These are phyloP conservation scores for Nigrospora osmanthi DNA, from an alignment of 2,329 filamentous ascomycete species.

Conservation along the genomic window DNA sequence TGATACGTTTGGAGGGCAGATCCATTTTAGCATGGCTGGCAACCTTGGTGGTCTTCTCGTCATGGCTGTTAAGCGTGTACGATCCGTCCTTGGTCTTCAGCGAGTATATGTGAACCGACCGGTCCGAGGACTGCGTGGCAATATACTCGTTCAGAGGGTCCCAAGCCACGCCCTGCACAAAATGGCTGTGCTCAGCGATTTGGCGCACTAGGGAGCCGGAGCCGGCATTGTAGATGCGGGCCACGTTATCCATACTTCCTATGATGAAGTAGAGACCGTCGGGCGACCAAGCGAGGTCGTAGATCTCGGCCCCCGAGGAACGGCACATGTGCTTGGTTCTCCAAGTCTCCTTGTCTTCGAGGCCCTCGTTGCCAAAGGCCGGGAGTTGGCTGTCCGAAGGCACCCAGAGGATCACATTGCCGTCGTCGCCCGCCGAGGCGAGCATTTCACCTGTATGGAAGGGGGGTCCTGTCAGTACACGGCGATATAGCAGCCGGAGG, in stretches of 20 bases:
- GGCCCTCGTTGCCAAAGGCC: slow-evolving; percentile 71
- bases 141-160: slow-evolving; percentile 97
- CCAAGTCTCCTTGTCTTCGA: slow-evolving; percentile 96
- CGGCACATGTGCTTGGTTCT: slow-evolving; percentile 96
- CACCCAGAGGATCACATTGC: slow-evolving; percentile 94
- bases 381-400: slow-evolving; percentile 68
- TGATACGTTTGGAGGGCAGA: slow-evolving; percentile 82
- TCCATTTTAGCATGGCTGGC: slow-evolving; percentile 77
- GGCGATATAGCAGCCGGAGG: slow-evolving; percentile 8
- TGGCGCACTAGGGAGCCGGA: slow-evolving; percentile 76
- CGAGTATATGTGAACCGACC: slow-evolving; percentile 95
- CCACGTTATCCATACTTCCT: slow-evolving; percentile 98
- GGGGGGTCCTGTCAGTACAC: background rate
- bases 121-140: slow-evolving; percentile 94
- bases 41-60: slow-evolving; percentile 68
- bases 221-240: slow-evolving; percentile 90
- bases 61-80: slow-evolving; percentile 62
- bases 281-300: slow-evolving; percentile 98
- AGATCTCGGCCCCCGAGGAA: slow-evolving; percentile 91
- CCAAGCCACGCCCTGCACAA: slow-evolving; percentile 97
- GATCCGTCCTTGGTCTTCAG: slow-evolving; percentile 94
- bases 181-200: slow-evolving; percentile 96
- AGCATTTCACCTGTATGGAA: slow-evolving; percentile 73
- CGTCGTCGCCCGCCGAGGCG: slow-evolving; percentile 92
- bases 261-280: slow-evolving; percentile 95